A percentile compares a stretch with the other conserved stretches of the same genome.
Conservation (phyloP, 2,329 filamentous ascomycete genomes). For the Madurella fahalii region DNA sequence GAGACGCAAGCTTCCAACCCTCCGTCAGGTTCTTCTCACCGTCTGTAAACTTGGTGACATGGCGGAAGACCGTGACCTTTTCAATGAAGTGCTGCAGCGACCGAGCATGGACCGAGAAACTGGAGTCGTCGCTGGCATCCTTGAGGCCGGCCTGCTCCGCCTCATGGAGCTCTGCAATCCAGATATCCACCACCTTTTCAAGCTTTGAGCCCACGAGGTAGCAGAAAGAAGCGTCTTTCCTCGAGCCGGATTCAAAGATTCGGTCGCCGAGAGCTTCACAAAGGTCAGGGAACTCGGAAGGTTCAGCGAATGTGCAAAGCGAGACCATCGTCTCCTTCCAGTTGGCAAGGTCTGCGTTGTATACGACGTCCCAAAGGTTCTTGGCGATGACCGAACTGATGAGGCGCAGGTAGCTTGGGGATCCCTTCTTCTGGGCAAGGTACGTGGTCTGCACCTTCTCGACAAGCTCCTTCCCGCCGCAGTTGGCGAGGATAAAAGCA, state of each 20-base stretch:
- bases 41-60: conserved; percentile 89
- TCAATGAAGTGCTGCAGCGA: conserved; percentile 92
- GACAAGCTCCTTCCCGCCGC: conserved; percentile 86
- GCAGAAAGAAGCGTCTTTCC: conserved; percentile 94
- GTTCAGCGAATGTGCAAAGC: conserved; percentile 90
- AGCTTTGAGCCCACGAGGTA: conserved; percentile 93
- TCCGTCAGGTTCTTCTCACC: conserved; percentile 64
- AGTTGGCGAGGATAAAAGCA: conserved; percentile 97
- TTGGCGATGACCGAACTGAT: conserved; percentile 90
- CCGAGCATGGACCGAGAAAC: conserved; percentile 86
- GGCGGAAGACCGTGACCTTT: conserved; percentile 94
- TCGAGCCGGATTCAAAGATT: conserved; percentile 69
- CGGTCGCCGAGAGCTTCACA: conserved; percentile 94
- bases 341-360: conserved; percentile 86
- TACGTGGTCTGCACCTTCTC: conserved; percentile 93
- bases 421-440: conserved; percentile 73
- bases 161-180: conserved; percentile 86
- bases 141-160: conserved; percentile 71
- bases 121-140: conserved; percentile 66
- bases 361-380: conserved; percentile 96
- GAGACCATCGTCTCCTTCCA: conserved; percentile 98
- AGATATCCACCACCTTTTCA: conserved; percentile 94
- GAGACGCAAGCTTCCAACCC: conserved; percentile 80
- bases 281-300: conserved; percentile 86
- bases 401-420: conserved; percentile 87